phyloP scores from a whole-genome alignment of 768 basidiomycete species.

The Udeniomyces megalosporus region DNA sequence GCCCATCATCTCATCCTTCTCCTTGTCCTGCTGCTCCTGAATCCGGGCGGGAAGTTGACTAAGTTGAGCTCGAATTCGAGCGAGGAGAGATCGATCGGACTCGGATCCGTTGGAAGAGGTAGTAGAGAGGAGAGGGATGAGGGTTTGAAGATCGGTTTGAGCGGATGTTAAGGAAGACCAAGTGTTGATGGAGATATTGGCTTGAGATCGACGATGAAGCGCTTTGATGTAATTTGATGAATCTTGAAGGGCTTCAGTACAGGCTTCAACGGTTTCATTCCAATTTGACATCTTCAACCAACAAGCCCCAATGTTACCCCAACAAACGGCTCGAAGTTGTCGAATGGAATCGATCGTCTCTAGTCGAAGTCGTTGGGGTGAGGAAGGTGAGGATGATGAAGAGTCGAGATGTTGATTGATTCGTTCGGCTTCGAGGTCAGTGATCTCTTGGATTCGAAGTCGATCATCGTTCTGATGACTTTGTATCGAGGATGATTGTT shows the following conservation, averaged over 20 bases:
- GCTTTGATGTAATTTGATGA: conserved; percentile 77
- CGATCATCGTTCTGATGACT: conserved; percentile 22
- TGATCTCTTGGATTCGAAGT: conserved; percentile 24
- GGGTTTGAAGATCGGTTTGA: conserved; percentile 32
- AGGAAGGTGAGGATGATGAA: no score
- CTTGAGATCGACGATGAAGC: conserved; percentile 68
- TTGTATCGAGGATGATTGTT: conserved; percentile 11
- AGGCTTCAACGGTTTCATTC: conserved; percentile 57
- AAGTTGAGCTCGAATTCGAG: conserved; percentile 27
- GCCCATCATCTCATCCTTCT: conserved; percentile 78
- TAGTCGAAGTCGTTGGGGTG: conserved; percentile 18
- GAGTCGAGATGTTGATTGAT: conserved; percentile 5
- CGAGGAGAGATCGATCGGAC: conserved; percentile 37
- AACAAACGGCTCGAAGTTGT: conserved; percentile 52
- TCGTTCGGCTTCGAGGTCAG: conserved; percentile 25
- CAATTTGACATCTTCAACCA: conserved; percentile 53
- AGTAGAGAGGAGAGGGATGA: conserved; percentile 48
- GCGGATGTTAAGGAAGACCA: conserved; percentile 72
- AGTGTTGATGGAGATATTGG: conserved; percentile 60
- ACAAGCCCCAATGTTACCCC: conserved; percentile 82
- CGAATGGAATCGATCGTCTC: conserved; percentile 37
- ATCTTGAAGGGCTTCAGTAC: conserved; percentile 69
- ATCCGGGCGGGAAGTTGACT: conserved; percentile 45
- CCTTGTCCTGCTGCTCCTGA: conserved; percentile 42
- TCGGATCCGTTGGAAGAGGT: no score